Evolutionary conservation across 2,329 filamentous ascomycete genomes (phyloP).

Genomic region (Fusarium sp.): DNA sequence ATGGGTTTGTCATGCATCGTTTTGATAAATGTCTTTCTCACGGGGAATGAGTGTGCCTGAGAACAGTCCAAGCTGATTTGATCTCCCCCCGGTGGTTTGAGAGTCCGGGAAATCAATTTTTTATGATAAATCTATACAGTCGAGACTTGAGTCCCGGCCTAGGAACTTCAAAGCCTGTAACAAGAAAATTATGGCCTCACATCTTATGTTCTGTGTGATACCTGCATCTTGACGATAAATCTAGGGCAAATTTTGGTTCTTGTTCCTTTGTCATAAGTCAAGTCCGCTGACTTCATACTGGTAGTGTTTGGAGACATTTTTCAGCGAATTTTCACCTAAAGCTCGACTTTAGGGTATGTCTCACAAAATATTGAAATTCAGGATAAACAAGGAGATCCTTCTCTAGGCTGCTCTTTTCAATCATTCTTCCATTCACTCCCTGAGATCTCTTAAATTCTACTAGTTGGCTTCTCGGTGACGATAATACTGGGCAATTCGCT

Average conservation of each 20-base stretch:
- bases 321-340: not conserved
- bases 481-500: not conserved
- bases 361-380: not conserved
- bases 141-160: not conserved
- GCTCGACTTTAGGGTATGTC: not conserved
- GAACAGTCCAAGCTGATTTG: not conserved
- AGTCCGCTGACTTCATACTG: not conserved
- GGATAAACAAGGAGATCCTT: not conserved
- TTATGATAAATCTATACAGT: not conserved
- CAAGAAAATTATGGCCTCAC: not conserved
- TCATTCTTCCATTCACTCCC: not conserved
- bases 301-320: not conserved
- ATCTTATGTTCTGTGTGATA: not conserved
- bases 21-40: not conserved
- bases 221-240: not conserved
- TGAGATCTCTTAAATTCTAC: not conserved
- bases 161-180: not conserved
- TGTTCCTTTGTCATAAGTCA: not conserved
- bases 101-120: not conserved
- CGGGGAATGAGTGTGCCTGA: not conserved
- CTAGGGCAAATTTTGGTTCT: not conserved
- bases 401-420: not conserved
- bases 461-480: not conserved
- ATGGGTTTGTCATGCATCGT: constrained; percentile 1
- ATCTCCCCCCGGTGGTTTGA: not conserved